Conservation (phyloP, 345 rosid genomes). For the Melaleuca quinquenervia region DNA sequence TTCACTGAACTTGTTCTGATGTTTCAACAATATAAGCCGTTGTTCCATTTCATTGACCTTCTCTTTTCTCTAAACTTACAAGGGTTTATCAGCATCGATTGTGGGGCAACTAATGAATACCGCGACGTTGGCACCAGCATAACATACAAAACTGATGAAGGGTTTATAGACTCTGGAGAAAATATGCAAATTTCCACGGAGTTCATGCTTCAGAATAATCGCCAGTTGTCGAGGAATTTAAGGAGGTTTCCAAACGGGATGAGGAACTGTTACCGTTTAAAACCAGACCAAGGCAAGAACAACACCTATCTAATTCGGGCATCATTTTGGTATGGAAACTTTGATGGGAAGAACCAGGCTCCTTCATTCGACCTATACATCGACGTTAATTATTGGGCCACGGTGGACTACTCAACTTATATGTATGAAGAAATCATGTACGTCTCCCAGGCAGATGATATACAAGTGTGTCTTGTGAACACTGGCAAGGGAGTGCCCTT, state of each 20-base stretch:
- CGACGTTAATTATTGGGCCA: constrained; percentile 36
- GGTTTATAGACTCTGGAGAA: neutral
- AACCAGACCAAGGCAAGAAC: neutral
- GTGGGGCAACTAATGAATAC: constrained; percentile 5
- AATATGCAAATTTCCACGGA: neutral
- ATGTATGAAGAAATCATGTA: constrained; percentile 21
- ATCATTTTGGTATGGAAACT: constrained; percentile 39
- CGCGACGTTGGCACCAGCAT: neutral
- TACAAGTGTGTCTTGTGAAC: constrained; percentile 39
- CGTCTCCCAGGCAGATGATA: neutral
- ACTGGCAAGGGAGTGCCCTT: constrained; percentile 41
- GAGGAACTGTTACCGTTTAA: constrained; percentile 17
- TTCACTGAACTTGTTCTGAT: no score
- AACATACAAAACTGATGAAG: constrained; percentile 1
- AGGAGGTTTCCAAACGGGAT: constrained; percentile 17
- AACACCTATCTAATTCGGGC: constrained; percentile 38
- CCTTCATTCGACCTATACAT: constrained; percentile 33
- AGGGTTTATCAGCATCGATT: constrained; percentile 19
- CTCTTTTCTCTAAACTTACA: neutral
- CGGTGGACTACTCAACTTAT: neutral
- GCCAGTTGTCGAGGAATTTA: neutral
- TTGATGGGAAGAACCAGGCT: constrained; percentile 8
- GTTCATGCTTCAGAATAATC: neutral
- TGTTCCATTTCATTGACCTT: no score
- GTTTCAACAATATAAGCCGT: no score